Evolutionary conservation across 306 rosid genomes (phyloP).

Genomic region (Vigna unguiculata): DNA sequence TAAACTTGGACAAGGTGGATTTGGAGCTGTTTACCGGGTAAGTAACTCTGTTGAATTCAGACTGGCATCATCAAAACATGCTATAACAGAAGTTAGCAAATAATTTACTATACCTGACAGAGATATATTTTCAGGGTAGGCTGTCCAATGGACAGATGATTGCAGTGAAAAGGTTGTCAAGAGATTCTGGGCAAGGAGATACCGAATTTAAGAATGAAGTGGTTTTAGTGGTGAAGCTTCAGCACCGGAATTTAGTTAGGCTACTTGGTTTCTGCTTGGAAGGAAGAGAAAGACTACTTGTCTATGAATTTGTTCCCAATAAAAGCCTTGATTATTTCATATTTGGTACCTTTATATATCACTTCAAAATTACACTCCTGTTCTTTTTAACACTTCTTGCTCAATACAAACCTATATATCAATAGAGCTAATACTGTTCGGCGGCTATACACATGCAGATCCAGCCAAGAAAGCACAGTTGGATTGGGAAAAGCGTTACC

Average conservation of each 20-base stretch:
- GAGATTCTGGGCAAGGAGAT: background rate
- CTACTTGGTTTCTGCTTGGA: background rate
- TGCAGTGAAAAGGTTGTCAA: slow-evolving; percentile 21
- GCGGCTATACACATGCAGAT: background rate
- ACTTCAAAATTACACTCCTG: no score
- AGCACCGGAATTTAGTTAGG: background rate
- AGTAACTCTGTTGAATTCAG: background rate
- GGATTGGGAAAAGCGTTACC: background rate
- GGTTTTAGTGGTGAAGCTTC: background rate
- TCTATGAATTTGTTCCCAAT: background rate
- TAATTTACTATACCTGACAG: background rate
- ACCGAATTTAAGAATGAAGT: background rate
- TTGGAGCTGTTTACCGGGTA: slow-evolving; percentile 14
- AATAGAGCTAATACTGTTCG: background rate
- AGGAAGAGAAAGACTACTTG: background rate
- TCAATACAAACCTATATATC: background rate
- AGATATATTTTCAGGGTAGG: background rate
- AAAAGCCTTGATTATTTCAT: slow-evolving; percentile 1
- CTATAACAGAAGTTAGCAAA: background rate
- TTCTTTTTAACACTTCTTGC: background rate
- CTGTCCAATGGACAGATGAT: slow-evolving; percentile 10
- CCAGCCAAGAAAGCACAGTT: background rate
- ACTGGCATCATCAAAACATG: background rate
- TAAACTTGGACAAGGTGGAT: slow-evolving; percentile 36
- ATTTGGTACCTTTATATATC: background rate